phyloP scores from a whole-genome alignment of 805 yeast genomes.

The Myxozyma nipponensis region DNA sequence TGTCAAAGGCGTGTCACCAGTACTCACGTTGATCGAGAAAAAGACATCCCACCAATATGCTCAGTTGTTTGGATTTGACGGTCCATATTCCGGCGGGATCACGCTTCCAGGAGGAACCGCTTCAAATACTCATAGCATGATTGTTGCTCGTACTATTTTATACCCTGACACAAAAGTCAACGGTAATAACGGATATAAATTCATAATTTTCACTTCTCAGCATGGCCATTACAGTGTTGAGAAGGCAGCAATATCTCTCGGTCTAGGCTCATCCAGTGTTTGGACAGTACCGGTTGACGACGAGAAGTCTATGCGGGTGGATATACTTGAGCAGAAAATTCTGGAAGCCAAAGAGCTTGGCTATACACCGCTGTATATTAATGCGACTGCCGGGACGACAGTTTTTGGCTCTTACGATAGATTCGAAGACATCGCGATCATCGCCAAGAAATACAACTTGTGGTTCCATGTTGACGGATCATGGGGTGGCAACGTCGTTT shows the following conservation, averaged over 20 bases:
- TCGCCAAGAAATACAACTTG: conserved; percentile 52
- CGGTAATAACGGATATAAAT: conserved; percentile 53
- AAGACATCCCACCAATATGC: conserved; percentile 67
- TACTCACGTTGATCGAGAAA: conserved; percentile 69
- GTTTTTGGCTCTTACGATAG: conserved; percentile 82
- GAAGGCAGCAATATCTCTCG: conserved; percentile 73
- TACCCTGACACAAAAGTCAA: conserved; percentile 64
- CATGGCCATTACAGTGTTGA: conserved; percentile 72
- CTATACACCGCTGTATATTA: conserved; percentile 66
- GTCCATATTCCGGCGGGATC: conserved; percentile 65
- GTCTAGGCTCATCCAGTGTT: conserved; percentile 61
- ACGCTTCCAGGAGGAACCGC: conserved; percentile 87
- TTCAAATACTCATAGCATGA: conserved; percentile 76
- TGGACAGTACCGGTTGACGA: conserved; percentile 57
- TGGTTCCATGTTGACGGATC: conserved; percentile 89
- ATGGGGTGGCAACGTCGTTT: conserved; percentile 85
- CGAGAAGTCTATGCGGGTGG: conserved; percentile 55
- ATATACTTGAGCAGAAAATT: conserved; percentile 47
- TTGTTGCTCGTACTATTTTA: conserved; percentile 63
- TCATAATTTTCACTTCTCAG: conserved; percentile 66
- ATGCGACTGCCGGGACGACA: conserved; percentile 86
- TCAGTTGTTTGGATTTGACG: conserved; percentile 53
- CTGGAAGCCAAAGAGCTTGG: conserved; percentile 48
- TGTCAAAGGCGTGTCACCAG: conserved; percentile 58
- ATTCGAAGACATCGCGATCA: conserved; percentile 49